These are phyloP conservation scores for Flaveria linearis DNA, from an alignment of 129 eudicot genomes.

Conservation along the genomic window DNA sequence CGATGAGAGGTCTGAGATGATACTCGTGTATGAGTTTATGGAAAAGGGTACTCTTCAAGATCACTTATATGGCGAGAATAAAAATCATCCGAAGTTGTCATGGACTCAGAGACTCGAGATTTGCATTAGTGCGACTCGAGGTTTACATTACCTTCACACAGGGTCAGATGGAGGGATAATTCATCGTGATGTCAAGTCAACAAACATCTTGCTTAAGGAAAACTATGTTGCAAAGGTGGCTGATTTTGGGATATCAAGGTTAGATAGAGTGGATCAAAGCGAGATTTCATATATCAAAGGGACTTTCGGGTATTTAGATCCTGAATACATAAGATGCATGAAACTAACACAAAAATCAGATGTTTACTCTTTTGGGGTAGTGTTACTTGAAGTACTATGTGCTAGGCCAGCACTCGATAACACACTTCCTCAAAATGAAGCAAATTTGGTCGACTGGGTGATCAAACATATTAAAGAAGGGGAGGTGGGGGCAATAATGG, in stretches of 20 bases:
- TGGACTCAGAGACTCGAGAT: conserved; percentile 67
- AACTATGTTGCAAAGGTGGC: conserved; percentile 61
- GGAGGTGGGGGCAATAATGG: conserved; percentile 42
- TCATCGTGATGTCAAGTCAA: conserved; percentile 76
- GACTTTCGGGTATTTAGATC: conserved; percentile 69
- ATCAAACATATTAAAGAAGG: conserved; percentile 41
- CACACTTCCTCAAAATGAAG: conserved; percentile 47
- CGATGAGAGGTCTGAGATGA: conserved; percentile 61
- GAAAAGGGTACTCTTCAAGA: conserved; percentile 69
- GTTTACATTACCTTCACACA: conserved; percentile 65
- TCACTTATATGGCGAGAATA: conserved; percentile 42
- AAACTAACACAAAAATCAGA: conserved; percentile 64
- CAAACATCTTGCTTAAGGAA: conserved; percentile 65
- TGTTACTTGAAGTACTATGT: conserved; percentile 63
- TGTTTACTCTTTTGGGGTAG: conserved; percentile 69
- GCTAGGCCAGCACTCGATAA: conserved; percentile 54
- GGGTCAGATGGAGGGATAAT: conserved; percentile 51
- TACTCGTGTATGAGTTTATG: conserved; percentile 74
- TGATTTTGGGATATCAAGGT: conserved; percentile 60
- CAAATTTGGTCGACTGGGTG: conserved; percentile 64
- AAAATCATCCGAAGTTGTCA: conserved; percentile 32
- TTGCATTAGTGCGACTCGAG: conserved; percentile 64
- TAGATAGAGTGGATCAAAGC: conserved; percentile 37
- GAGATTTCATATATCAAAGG: conserved; percentile 52
- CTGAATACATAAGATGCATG: conserved; percentile 53